Percentiles rank a stretch among this genome's conserved stretches.
These are phyloP conservation scores for Xylaria longipes DNA, from an alignment of 495 filamentous ascomycete species.

Conservation along the genomic window DNA sequence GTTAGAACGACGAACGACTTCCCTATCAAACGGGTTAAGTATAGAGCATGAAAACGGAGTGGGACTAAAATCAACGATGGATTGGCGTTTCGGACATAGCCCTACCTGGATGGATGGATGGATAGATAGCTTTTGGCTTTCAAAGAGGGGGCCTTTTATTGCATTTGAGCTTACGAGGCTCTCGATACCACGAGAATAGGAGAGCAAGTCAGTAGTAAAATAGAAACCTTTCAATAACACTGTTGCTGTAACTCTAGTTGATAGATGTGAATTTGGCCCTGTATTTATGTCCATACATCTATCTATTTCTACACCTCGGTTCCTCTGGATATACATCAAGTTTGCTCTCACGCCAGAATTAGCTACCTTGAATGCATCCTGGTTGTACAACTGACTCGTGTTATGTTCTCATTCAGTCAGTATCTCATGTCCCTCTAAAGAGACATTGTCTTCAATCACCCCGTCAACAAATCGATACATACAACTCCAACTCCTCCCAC, in stretches of 20 bases:
- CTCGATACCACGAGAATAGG: neutral
- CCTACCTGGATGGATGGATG: neutral
- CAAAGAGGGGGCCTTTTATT: neutral
- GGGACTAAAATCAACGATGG: neutral
- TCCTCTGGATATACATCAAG: neutral
- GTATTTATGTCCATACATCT: neutral
- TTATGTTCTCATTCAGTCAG: too few relatives aligned
- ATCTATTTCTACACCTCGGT: neutral
- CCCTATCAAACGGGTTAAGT: neutral
- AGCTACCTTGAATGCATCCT: neutral
- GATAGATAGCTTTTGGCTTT: neutral
- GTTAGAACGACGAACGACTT: neutral
- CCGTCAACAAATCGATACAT: neutral
- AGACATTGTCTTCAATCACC: neutral
- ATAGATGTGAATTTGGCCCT: neutral
- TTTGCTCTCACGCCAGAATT: neutral
- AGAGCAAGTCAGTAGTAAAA: neutral
- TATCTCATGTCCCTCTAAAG: neutral
- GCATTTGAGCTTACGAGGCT: neutral
- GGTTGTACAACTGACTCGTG: neutral
- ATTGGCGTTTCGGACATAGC: constrained; percentile 11
- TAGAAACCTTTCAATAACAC: neutral
- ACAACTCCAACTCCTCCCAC: neutral
- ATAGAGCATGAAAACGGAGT: neutral
- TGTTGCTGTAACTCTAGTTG: neutral